Percentiles rank a stretch among this genome's conserved stretches.
phyloP scores from a whole-genome alignment of 1,139 yeast species.

The Zygosaccharomyces pseudobailii region DNA sequence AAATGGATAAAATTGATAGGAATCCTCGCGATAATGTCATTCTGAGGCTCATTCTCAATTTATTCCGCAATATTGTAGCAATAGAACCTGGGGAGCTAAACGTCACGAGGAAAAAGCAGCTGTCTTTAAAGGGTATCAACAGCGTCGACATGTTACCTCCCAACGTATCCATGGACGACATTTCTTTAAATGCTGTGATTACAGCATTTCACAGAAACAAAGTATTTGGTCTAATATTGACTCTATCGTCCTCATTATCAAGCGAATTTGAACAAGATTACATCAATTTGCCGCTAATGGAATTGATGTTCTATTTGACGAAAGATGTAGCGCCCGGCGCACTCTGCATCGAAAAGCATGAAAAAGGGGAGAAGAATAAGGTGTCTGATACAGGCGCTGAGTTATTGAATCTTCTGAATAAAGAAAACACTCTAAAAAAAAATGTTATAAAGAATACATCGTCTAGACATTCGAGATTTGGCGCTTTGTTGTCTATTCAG shows the following conservation, averaged over 20 bases:
- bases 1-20: constrained; percentile 51
- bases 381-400: constrained; percentile 30
- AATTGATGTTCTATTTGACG: constrained; percentile 60
- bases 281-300: constrained; percentile 63
- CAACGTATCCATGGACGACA: constrained; percentile 58
- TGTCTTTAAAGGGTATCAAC: constrained; percentile 34
- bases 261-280: constrained; percentile 56
- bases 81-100: constrained; percentile 66
- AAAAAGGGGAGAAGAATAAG: neutral
- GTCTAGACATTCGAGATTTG: constrained; percentile 87
- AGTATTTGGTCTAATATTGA: constrained; percentile 65
- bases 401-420: constrained; percentile 50
- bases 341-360: constrained; percentile 8
- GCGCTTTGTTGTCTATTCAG: constrained; percentile 72
- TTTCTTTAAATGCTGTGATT: constrained; percentile 57
- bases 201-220: constrained; percentile 57
- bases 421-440: constrained; percentile 53
- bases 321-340: constrained; percentile 46
- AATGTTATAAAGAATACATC: constrained; percentile 50
- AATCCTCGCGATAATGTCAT: constrained; percentile 69
- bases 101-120: constrained; percentile 39
- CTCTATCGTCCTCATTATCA: constrained; percentile 63
- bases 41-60: constrained; percentile 63
- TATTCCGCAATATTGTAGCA: constrained; percentile 68
- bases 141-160: constrained; percentile 47